These are phyloP conservation scores for Metschnikowia bowlesiae DNA, from an alignment of 805 yeast genomes.

Conservation along the genomic window DNA sequence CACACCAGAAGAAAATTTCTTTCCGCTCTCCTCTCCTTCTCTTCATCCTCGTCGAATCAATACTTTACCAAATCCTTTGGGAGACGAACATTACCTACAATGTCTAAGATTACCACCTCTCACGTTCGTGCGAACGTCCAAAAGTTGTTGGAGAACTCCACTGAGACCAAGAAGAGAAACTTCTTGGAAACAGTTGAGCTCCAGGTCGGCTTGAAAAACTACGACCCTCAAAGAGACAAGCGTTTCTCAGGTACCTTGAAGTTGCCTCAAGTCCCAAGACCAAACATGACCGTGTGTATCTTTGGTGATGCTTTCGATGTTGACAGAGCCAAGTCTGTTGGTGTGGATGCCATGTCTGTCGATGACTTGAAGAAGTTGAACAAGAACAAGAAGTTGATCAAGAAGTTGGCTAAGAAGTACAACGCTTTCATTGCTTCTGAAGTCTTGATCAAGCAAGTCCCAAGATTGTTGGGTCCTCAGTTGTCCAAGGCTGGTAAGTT, in stretches of 20 bases:
- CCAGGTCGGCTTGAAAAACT: slow-evolving; percentile 99
- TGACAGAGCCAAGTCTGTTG: slow-evolving; percentile 99
- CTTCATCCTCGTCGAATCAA: slow-evolving; percentile 56
- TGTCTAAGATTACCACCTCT: slow-evolving; percentile 87
- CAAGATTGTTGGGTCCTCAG: slow-evolving; percentile 99
- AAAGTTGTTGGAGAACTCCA: slow-evolving; percentile 84
- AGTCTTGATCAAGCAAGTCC: slow-evolving; percentile 98
- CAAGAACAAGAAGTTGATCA: slow-evolving; percentile 99
- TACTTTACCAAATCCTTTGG: slow-evolving; percentile 56
- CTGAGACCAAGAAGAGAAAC: slow-evolving; percentile 99
- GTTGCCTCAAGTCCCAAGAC: slow-evolving; percentile 99
- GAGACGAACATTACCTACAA: slow-evolving; percentile 58
- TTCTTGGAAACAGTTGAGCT: slow-evolving; percentile 99
- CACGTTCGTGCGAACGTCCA: slow-evolving; percentile 97
- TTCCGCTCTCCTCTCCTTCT: slow-evolving; percentile 7
- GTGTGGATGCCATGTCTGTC: slow-evolving; percentile 99
- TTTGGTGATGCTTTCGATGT: slow-evolving; percentile 99
- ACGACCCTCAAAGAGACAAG: slow-evolving; percentile 99
- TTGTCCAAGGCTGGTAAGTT: slow-evolving; percentile 99
- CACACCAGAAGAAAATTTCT: slow-evolving; percentile 5
- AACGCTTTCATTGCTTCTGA: slow-evolving; percentile 99
- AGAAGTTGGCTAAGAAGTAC: slow-evolving; percentile 99
- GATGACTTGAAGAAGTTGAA: slow-evolving; percentile 99
- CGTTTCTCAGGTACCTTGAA: slow-evolving; percentile 99
- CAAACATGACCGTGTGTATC: slow-evolving; percentile 99